Base-by-base conservation (phyloP, 805 yeast genomes). In the Lipomyces yamadae region DNA sequence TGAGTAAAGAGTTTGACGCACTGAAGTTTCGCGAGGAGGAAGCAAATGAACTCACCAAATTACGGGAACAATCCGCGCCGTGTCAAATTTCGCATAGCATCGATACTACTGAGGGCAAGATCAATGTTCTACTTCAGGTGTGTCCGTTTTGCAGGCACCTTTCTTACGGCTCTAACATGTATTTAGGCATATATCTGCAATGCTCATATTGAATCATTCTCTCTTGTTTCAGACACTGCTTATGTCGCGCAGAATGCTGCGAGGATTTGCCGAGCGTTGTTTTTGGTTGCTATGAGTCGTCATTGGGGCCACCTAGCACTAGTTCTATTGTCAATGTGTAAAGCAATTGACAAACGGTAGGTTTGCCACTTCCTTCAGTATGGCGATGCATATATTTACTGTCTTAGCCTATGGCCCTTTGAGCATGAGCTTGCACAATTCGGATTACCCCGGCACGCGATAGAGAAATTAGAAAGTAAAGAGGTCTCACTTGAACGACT, bases 211-310 rank as follows among this genome's bases (percentile, higher is more conserved):
- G 85, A 83, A 65, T 97, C 92, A 65, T 87, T 97, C 2, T 89
- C 99, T 0, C 80, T 95, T 66, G 81, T 85, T 2, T 91, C 98
- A 0, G 99, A 95, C 77, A 83, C 91, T 59, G 90, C 91, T 69
- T 95, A 95, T 76, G 96, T 95, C 64, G 98, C 98, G 0, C 99
- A 95, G 74, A 95, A 95, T 74, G 85, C 98, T 2, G 92, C 94
- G 0, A 87, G 99, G 81, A 94, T 95, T 42, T 86, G 97, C 71
- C 85, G 98, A 33, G 97, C 99, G 0, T 81, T 96, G 59, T 92
- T 95, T 72, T 79, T 93, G 69, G 87, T 95, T 68, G 96, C 97
- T 48, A 80, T 95, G 45, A 90, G 91, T 74, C 82, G 99, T 72
- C 82, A 96, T 65, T 95, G 99, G 99, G 97, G 98, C 0, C 77